phyloP scores from a whole-genome alignment of 306 rosid species.

The Begonia peltatifolia region DNA sequence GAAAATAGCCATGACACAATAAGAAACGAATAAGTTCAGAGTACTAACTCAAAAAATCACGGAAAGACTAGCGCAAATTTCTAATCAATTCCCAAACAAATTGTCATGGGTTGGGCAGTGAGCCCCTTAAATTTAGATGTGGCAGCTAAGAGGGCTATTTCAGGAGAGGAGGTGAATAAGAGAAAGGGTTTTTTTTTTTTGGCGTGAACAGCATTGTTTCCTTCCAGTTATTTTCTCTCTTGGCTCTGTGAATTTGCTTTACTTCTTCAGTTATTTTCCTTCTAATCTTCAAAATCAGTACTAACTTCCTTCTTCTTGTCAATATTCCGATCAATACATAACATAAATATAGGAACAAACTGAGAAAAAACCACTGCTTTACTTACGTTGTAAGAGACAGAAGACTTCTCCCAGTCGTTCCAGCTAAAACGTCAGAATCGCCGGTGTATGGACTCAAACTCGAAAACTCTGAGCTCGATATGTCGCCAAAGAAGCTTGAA shows the following conservation, averaged over 20 bases:
- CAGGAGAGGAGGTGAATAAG: too few species aligned
- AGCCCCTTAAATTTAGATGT: neutral
- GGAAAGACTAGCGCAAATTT: too few species aligned
- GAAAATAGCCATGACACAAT: neutral
- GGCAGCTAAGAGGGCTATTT: neutral
- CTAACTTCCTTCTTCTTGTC: too few species aligned
- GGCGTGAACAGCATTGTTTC: neutral
- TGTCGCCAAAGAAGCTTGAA: constrained; percentile 2
- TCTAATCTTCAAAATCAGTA: too few species aligned
- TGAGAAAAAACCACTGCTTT: neutral
- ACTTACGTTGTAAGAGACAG: constrained; percentile 36
- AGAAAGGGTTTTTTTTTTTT: too few species aligned
- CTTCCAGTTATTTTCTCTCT: neutral
- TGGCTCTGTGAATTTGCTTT: too few species aligned
- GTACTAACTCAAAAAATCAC: too few species aligned
- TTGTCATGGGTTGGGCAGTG: too few species aligned
- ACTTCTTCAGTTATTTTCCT: too few species aligned
- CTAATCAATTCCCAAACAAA: too few species aligned
- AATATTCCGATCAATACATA: too few species aligned
- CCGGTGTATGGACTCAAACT: neutral
- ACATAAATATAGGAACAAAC: neutral
- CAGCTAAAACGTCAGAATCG: constrained; percentile 8
- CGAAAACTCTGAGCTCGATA: constrained; percentile 9
- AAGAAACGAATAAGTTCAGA: neutral
- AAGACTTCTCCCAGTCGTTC: constrained; percentile 30